A percentile compares a stretch with the other conserved stretches of the same genome.
These are phyloP conservation scores for Protomyces gravidus DNA, from an alignment of 1,139 yeast genomes.

Conservation along the genomic window DNA sequence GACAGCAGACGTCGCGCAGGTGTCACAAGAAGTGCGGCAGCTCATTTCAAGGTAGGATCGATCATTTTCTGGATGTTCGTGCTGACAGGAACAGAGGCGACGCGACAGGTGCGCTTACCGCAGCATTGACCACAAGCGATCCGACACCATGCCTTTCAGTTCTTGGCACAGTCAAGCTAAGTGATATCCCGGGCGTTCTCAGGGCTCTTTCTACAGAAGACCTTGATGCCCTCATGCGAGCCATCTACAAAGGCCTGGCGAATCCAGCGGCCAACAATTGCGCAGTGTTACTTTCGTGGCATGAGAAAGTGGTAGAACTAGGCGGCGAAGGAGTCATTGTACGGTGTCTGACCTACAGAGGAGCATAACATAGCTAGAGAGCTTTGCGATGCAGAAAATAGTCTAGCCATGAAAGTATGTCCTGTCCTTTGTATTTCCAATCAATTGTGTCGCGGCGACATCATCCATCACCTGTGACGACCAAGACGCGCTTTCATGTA, in stretches of 20 bases:
- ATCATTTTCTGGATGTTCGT: not conserved
- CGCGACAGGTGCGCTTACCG: conserved; percentile 11
- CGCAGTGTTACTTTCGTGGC: conserved; percentile 82
- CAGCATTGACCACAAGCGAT: conserved; percentile 16
- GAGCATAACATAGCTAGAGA: not conserved
- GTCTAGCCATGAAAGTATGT: too few species aligned
- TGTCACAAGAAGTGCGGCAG: conserved; percentile 21
- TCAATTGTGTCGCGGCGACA: too few species aligned
- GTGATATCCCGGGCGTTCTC: conserved; percentile 62
- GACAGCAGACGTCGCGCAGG: conserved; percentile 17
- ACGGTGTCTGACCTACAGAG: conserved; percentile 19
- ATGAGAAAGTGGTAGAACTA: conserved; percentile 53
- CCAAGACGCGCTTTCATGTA: not conserved
- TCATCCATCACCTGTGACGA: not conserved
- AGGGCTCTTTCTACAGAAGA: conserved; percentile 57
- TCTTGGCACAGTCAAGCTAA: conserved; percentile 67
- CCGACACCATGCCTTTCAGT: conserved; percentile 49
- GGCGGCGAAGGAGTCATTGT: conserved; percentile 28
- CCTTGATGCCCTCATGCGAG: conserved; percentile 75
- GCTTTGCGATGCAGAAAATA: too few species aligned
- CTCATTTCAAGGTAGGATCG: conserved; percentile 10
- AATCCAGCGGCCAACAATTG: conserved; percentile 74
- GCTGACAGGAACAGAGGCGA: conserved; percentile 9
- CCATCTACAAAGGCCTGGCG: conserved; percentile 80
- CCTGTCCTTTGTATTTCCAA: not conserved